Base-by-base conservation (phyloP, 805 yeast genomes). In the Metschnikowia sp. region DNA sequence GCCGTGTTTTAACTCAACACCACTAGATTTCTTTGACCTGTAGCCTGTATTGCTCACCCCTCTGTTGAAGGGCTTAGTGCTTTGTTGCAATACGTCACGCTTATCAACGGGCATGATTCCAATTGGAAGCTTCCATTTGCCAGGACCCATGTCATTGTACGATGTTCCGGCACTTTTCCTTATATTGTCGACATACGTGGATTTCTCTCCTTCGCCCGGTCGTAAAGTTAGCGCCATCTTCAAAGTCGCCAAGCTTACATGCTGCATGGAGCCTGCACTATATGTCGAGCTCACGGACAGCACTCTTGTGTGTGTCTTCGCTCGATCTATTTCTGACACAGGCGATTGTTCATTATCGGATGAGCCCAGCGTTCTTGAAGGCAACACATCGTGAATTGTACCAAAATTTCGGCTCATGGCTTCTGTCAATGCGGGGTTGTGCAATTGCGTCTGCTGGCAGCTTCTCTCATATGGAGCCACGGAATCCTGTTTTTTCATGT, bases 1-100 rank as follows among this genome's bases (percentile, higher is more conserved):
- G 6, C 86, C 85, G 59, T 82, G 86, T 57, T 80, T 82, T 60
- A 81, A 68, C 47, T 81, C 84, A 7, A 73, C 77, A 0, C 78
- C 78, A 47, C 70, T 67, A n/a, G 69, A 59, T 48, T 67, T 69
- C 51, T 67, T 68, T 28, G 40, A 26, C n/a, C 48, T 45, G 42
- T 29, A 36, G 5, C 49, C 45, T 22, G 45, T 29, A 26, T 41
- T 40, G 28, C 50, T 45, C 8, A 44, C 44, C 2, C 49, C 51
- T 13, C 53, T 37, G 51, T 47, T n/a, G 56, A 51, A 35, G 22
- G 40, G 47, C 58, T 62, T 31, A 52, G 57, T 32, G 56, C 53
- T 38, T 69, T 43, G 43, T 29, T 43, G 50, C 18, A 47, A 31
- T 36, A 48, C 31, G 56, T 65, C 43, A 13, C 51, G 63, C 62